Evolutionary conservation across 1,139 yeast species (phyloP).

Genomic region (Arxiozyma telluris): DNA sequence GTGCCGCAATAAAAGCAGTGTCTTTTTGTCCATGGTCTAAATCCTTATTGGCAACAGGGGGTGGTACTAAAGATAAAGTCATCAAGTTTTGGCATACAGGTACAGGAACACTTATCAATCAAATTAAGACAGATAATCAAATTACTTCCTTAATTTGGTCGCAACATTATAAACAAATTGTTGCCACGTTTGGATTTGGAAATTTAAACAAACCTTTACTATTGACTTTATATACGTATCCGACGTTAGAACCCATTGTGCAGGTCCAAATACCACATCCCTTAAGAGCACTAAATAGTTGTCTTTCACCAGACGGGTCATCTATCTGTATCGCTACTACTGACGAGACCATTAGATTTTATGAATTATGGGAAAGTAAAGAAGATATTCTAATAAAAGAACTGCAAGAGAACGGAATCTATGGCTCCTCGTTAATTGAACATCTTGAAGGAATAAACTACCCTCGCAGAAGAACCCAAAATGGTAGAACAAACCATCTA

Average conservation of each 20-base stretch:
- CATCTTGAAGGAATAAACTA: conserved; percentile 43
- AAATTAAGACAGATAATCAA: conserved; percentile 56
- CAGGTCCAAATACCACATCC: conserved; percentile 47
- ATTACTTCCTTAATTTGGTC: conserved; percentile 80
- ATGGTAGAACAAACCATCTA: not conserved
- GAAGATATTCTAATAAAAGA: conserved; percentile 31
- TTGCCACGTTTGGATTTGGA: conserved; percentile 77
- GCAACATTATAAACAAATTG: conserved; percentile 47
- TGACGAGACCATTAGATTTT: conserved; percentile 68
- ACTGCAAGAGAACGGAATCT: conserved; percentile 37
- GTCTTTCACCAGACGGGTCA: conserved; percentile 51
- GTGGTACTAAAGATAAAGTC: conserved; percentile 66
- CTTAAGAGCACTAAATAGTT: conserved; percentile 56
- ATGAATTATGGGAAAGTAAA: conserved; percentile 51
- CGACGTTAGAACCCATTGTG: conserved; percentile 43
- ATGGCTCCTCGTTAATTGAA: conserved; percentile 54
- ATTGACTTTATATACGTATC: conserved; percentile 56
- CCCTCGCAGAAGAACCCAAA: not conserved
- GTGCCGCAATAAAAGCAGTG: conserved; percentile 75
- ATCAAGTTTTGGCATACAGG: conserved; percentile 74
- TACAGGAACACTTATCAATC: conserved; percentile 58
- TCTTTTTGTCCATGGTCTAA: conserved; percentile 77
- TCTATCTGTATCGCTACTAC: conserved; percentile 65
- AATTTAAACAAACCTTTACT: conserved; percentile 40
- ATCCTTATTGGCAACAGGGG: conserved; percentile 69